These are phyloP conservation scores for Arthrobotrys iridis DNA, from an alignment of 2,329 filamentous ascomycete species.

Conservation along the genomic window DNA sequence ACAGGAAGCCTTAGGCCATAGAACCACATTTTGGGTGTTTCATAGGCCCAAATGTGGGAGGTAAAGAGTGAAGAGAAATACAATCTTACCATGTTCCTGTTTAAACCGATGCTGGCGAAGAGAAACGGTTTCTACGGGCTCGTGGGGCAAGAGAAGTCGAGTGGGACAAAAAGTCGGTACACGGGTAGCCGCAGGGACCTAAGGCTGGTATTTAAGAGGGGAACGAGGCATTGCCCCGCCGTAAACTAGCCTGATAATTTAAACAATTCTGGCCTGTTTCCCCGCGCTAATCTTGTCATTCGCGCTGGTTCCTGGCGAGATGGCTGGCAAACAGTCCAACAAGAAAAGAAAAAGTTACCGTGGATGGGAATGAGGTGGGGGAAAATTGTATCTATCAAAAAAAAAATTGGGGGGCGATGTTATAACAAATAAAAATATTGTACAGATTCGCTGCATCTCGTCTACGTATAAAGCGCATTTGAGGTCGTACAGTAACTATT, in stretches of 20 bases:
- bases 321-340: conserved; percentile 4
- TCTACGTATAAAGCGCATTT: conserved; percentile 22
- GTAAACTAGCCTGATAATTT: conserved; percentile 17
- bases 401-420: too few relatives aligned
- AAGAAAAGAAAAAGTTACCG: neutral
- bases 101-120: neutral
- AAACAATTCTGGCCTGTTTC: conserved; percentile 13
- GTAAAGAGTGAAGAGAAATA: neutral
- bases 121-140: neutral
- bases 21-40: neutral
- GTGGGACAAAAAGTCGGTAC: conserved; percentile 11
- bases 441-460: conserved; percentile 42
- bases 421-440: neutral
- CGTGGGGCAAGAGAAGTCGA: neutral
- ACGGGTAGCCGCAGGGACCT: conserved; percentile 13
- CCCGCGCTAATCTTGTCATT: conserved; percentile 28
- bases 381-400: neutral
- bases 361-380: neutral
- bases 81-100: neutral
- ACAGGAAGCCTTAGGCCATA: neutral
- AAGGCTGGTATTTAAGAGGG: conserved; percentile 40
- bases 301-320: conserved; percentile 20
- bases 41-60: neutral
- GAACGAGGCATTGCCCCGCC: conserved; percentile 19
- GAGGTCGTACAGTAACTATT: conserved; percentile 10